Percentiles rank a stretch among this genome's conserved stretches.
phyloP scores from a whole-genome alignment of 164 flowering plant genomes.

The Buxus sempervirens region DNA sequence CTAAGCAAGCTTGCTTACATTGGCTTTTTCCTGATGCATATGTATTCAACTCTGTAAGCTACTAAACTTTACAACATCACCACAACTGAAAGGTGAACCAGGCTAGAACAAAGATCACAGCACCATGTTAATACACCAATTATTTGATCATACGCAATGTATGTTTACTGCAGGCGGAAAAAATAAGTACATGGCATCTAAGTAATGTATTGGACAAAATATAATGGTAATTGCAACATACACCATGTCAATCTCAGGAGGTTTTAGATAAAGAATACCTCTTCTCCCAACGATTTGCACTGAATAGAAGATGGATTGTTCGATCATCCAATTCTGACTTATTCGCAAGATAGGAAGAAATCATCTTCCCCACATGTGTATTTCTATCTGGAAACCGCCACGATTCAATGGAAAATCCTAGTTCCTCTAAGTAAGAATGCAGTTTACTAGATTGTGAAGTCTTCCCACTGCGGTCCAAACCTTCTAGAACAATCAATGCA shows the following conservation, averaged over 20 bases:
- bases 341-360: constrained; percentile 69
- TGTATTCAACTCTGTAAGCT: too few relatives aligned
- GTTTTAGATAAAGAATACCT: constrained; percentile 33
- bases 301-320: constrained; percentile 74
- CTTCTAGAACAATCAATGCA: constrained; percentile 76
- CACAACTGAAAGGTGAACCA: background rate
- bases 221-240: background rate
- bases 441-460: constrained; percentile 56
- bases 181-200: too few relatives aligned
- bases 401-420: constrained; percentile 53
- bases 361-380: constrained; percentile 68
- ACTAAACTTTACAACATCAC: background rate
- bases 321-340: constrained; percentile 70
- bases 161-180: too few relatives aligned
- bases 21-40: too few relatives aligned
- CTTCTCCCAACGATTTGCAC: constrained; percentile 88
- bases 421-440: constrained; percentile 36
- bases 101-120: too few relatives aligned
- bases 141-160: too few relatives aligned
- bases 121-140: too few relatives aligned
- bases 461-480: constrained; percentile 81
- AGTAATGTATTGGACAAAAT: too few relatives aligned
- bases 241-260: background rate
- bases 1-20: too few relatives aligned
- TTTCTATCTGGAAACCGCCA: constrained; percentile 80